A percentile compares a stretch with the other conserved stretches of the same genome.
Evolutionary conservation across 2,329 filamentous ascomycete genomes (phyloP).

Genomic region (Metarhizium guizhouense): DNA sequence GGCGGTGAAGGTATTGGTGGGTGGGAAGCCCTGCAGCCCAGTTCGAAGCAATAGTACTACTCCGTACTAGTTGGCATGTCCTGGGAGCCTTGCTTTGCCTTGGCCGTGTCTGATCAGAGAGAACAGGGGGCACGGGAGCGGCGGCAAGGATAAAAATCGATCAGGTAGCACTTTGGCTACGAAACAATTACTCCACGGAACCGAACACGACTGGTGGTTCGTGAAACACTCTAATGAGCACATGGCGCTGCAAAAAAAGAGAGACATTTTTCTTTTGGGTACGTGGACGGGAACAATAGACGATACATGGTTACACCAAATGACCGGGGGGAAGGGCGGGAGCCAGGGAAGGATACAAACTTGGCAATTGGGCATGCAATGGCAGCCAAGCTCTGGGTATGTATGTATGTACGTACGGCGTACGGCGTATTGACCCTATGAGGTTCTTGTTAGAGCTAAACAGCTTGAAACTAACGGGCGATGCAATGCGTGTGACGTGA

Average conservation of each 20-base stretch:
- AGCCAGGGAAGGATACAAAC: not conserved
- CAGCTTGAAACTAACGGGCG: not conserved
- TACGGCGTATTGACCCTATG: not conserved
- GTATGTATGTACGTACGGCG: not conserved
- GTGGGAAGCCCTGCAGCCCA: conserved; percentile 49
- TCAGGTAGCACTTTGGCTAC: not conserved
- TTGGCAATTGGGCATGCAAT: too few species aligned
- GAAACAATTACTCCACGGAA: not conserved
- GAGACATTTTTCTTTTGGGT: not conserved
- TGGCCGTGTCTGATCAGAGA: not conserved
- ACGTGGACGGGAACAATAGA: not conserved
- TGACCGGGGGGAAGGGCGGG: too few species aligned
- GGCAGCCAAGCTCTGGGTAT: not conserved
- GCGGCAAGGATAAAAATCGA: not conserved
- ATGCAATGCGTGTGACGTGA: not conserved
- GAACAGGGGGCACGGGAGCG: not conserved
- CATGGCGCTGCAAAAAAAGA: not conserved
- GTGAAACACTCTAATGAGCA: not conserved
- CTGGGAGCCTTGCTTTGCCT: not conserved
- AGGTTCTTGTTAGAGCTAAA: not conserved
- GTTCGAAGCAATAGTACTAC: conserved; percentile 13
- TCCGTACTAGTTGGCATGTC: not conserved
- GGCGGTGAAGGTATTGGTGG: conserved; percentile 37
- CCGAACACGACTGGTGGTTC: not conserved
- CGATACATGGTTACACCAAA: not conserved